phyloP scores from a whole-genome alignment of 2,329 filamentous ascomycete genomes.

The Geoglossum cookeanum region DNA sequence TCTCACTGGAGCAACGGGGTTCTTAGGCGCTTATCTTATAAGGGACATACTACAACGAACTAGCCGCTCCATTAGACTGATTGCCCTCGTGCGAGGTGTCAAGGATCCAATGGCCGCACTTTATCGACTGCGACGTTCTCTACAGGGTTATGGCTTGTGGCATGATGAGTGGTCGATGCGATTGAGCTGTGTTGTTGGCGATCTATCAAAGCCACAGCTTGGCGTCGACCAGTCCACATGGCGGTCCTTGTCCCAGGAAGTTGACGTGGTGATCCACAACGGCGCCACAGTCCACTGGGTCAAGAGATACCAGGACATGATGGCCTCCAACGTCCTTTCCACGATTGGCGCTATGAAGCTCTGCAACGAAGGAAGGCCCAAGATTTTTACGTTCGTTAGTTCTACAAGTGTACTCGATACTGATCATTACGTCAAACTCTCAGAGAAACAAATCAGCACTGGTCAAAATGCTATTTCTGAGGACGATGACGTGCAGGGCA shows the following conservation, averaged over 20 bases:
- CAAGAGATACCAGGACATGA: slow-evolving; percentile 52
- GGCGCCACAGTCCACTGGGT: slow-evolving; percentile 59
- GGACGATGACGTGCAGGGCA: slow-evolving; percentile 59
- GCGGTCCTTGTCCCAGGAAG: slow-evolving; percentile 42
- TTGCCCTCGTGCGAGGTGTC: slow-evolving; percentile 54
- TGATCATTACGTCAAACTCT: slow-evolving; percentile 60
- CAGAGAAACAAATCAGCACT: slow-evolving; percentile 37
- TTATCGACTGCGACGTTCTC: slow-evolving; percentile 45
- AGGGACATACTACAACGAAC: slow-evolving; percentile 50
- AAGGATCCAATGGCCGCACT: slow-evolving; percentile 40
- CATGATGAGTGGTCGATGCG: slow-evolving; percentile 44
- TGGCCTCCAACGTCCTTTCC: slow-evolving; percentile 57
- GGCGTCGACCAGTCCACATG: slow-evolving; percentile 50
- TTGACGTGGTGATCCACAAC: slow-evolving; percentile 65
- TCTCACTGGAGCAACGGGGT: slow-evolving; percentile 78
- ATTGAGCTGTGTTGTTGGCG: slow-evolving; percentile 50
- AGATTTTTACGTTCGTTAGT: slow-evolving; percentile 63
- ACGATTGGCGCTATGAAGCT: slow-evolving; percentile 60
- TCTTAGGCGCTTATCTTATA: slow-evolving; percentile 66
- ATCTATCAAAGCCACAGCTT: slow-evolving; percentile 52
- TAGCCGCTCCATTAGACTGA: slow-evolving; percentile 37
- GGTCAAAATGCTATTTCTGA: slow-evolving; percentile 51
- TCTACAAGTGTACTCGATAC: slow-evolving; percentile 72
- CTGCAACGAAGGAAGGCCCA: slow-evolving; percentile 58
- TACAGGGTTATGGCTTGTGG: slow-evolving; percentile 67